Base-by-base conservation (phyloP, 2,329 filamentous ascomycete genomes). In the Fusarium camptoceras region DNA sequence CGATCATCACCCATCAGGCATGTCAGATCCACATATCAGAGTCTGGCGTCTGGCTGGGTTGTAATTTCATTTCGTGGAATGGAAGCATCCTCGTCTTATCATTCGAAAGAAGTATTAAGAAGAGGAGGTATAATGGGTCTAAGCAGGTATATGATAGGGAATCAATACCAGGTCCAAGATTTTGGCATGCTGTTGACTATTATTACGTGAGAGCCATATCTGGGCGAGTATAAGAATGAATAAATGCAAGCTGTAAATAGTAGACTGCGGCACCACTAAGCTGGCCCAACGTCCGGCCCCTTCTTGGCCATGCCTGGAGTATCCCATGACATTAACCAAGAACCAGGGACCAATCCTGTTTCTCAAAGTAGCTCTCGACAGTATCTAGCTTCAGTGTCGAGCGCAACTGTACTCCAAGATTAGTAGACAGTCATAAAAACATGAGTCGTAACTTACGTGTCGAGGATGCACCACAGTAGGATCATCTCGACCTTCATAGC, bases 401-500 rank as follows among this genome's bases (percentile, higher is more conserved):
- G 6, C 39, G 51, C 5, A 71, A 48, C 68, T 71, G 28, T 22
- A 25, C 1, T n/a, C 6, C 7, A 10, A 10, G 14, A 24, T 65
- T 3, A 71, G 55, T 34, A 48, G 3, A 7, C 6, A 11, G 2
- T 16, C 27, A 22, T 4, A 7, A 25, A 6, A 4, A 44, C 1
- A 24, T 11, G 1, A 9, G 8, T 7, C 12, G 8, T 18, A 18
- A 60, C 68, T 58, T 30, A 69, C 68, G 25, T 58, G 9, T 11
- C 43, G 39, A 27, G 68, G 68, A 30, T 71, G 68, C 24, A 57
- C 54, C 2, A 68, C 8, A 2, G 55, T 71, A 16, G 55, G 48
- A 9, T 71, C 68, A 37, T 71, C 64, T 39, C 68, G 49, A 8
- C 63, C 68, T 22, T 70, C 68, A 18, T 61, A 71, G 2, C 68